Base-by-base conservation (phyloP, 2,329 filamentous ascomycete genomes). In the Xylariaceae sp. region DNA sequence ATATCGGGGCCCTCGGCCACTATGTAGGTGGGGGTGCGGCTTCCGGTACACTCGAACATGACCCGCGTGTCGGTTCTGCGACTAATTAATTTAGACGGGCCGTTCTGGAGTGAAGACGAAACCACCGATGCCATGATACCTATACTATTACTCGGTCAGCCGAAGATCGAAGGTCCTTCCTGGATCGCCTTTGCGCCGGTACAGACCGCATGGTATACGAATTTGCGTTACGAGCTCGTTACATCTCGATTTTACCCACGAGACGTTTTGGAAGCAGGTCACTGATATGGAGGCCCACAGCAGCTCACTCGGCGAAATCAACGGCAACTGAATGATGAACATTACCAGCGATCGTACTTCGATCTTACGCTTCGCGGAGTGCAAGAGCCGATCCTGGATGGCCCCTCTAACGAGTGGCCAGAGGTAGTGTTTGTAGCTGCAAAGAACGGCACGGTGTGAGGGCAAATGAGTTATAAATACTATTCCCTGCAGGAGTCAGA, bases 31-130 rank as follows among this genome's bases (percentile, higher is more conserved):
- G 62, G 5, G 57, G 55, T 2, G 50, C 55, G 1, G 60, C 63
- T 3, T 55, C 59, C 1, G 57, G 49, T 22, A 31, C 52, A 10
- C 44, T 57, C 16, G 36, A 57, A 1, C 48, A 42, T 10, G 59
- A 55, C 2, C 33, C 40, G 2, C 51, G 47, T 1, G 38, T 64
- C 2, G 34, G 42, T 17, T 55, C 60, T 13, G 55, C 55, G n/a
- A n/a, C n/a, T n/a, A 4, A 51, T 64, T 31, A 64, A 65, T 39
- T 47, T 62, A 2, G 62, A 66, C 47, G 63, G 63, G 10, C 22
- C 47, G 2, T 46, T 58, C 18, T 56, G 43, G 3, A 53, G 54
- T 3, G 18, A 34, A 7, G 12, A 19, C 17, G 50, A 51, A 4
- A 17, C 36, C 16, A 48, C 56, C 0, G 54, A 54, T 6, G 47